A percentile compares a stretch with the other conserved stretches of the same genome.
phyloP scores from a whole-genome alignment of 1,139 yeast species.

The Candida gigantensis region DNA sequence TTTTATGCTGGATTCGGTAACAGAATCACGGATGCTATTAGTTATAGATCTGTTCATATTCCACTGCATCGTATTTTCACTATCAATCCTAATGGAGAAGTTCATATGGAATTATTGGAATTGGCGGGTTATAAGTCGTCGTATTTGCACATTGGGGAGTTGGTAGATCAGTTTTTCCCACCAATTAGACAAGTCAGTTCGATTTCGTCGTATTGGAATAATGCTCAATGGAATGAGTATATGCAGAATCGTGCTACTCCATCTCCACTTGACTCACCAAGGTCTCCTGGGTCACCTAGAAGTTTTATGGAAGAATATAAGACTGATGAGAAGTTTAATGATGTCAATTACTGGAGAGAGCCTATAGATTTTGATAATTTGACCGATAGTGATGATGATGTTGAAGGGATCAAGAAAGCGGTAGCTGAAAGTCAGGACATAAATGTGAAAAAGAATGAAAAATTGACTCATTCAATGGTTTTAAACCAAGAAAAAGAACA shows the following conservation, averaged over 20 bases:
- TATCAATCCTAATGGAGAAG: slow-evolving; percentile 95
- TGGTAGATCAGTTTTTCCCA: slow-evolving; percentile 97
- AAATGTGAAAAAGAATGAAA: slow-evolving; percentile 19
- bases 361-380: slow-evolving; percentile 69
- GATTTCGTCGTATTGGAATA: slow-evolving; percentile 40
- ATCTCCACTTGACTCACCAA: slow-evolving; percentile 18
- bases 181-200: slow-evolving; percentile 57
- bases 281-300: slow-evolving; percentile 25
- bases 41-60: slow-evolving; percentile 90
- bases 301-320: slow-evolving; percentile 24
- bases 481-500: slow-evolving; percentile 9
- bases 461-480: slow-evolving; percentile 7
- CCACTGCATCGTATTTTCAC: slow-evolving; percentile 96
- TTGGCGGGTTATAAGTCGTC: slow-evolving; percentile 90
- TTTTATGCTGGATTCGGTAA: slow-evolving; percentile 98
- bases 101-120: slow-evolving; percentile 93
- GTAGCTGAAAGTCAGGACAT: neutral
- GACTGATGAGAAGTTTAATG: slow-evolving; percentile 70
- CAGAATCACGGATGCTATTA: slow-evolving; percentile 93
- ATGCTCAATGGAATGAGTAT: slow-evolving; percentile 38
- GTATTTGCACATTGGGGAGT: slow-evolving; percentile 85
- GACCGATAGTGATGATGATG: slow-evolving; percentile 31
- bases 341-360: slow-evolving; percentile 90
- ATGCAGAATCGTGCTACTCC: slow-evolving; percentile 20
- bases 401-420: slow-evolving; percentile 6